These are phyloP conservation scores for Moesziomyces sp. DNA, from an alignment of 1,284 basidiomycete genomes.

Conservation along the genomic window DNA sequence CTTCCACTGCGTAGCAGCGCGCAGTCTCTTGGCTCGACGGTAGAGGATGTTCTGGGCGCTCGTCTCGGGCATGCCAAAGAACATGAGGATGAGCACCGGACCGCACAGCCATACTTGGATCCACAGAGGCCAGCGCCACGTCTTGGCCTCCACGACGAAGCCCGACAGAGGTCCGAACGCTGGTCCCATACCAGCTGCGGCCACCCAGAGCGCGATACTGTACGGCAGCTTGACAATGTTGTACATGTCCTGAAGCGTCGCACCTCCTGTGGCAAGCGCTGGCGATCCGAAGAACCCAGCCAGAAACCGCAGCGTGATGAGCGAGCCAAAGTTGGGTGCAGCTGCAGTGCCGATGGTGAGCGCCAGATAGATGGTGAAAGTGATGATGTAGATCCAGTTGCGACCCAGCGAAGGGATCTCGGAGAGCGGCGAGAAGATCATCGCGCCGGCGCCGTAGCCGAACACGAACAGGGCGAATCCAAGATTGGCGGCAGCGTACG, in stretches of 20 bases:
- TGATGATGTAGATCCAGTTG: conserved; percentile 34
- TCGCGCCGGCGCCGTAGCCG: conserved; percentile 46
- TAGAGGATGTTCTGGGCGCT: conserved; percentile 28
- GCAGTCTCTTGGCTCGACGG: conserved; percentile 24
- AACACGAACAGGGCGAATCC: conserved; percentile 30
- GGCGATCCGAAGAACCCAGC: conserved; percentile 68
- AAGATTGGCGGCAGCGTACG: conserved; percentile 68
- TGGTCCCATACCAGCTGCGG: conserved; percentile 47
- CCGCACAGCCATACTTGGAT: conserved; percentile 62
- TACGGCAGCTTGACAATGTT: conserved; percentile 20
- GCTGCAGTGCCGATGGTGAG: conserved; percentile 32
- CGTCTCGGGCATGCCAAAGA: conserved; percentile 44
- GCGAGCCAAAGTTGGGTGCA: conserved; percentile 13
- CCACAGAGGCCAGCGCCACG: conserved; percentile 67
- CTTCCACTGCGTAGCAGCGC: conserved; percentile 16
- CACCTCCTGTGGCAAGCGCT: conserved; percentile 65
- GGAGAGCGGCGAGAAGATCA: conserved; percentile 64
- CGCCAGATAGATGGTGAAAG: conserved; percentile 22
- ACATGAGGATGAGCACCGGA: conserved; percentile 42
- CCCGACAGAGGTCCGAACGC: conserved; percentile 50
- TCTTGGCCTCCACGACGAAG: conserved; percentile 57
- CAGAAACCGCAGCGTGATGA: conserved; percentile 63
- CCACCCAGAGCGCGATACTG: conserved; percentile 23
- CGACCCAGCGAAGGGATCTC: conserved; percentile 63
- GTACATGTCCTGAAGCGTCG: conserved; percentile 55